A percentile compares a stretch with the other conserved stretches of the same genome.
These are phyloP conservation scores for Sporothrix schenckii DNA, from an alignment of 2,329 filamentous ascomycete species.

Conservation along the genomic window DNA sequence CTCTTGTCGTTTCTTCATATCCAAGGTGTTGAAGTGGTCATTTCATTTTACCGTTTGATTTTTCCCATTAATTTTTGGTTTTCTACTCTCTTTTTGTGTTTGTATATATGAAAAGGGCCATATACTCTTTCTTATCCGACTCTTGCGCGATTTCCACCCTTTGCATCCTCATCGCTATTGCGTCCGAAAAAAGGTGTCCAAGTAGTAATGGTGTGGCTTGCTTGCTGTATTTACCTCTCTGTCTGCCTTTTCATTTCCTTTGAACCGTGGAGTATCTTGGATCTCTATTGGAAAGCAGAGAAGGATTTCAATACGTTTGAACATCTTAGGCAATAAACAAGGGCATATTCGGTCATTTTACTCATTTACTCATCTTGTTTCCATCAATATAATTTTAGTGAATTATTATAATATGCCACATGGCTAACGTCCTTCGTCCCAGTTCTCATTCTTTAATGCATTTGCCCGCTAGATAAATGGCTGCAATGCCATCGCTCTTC, in stretches of 20 bases:
- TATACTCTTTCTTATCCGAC: slow-evolving; percentile 19
- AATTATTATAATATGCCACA: too few species aligned
- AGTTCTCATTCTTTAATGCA: too few species aligned
- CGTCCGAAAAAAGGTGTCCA: slow-evolving; percentile 2
- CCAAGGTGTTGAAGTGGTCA: slow-evolving; percentile 4
- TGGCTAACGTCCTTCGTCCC: too few species aligned
- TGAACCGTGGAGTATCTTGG: too few species aligned
- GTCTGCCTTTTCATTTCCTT: background rate
- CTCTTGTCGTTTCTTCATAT: background rate
- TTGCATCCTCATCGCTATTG: background rate
- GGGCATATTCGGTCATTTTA: too few species aligned
- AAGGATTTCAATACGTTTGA: too few species aligned
- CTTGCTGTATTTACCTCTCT: background rate
- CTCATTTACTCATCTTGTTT: too few species aligned
- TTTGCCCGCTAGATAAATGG: background rate
- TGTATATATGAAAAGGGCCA: slow-evolving; percentile 22
- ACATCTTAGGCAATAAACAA: too few species aligned
- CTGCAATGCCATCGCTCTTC: background rate
- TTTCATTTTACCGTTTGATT: background rate
- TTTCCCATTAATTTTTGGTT: background rate
- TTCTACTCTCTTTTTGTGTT: slow-evolving; percentile 1
- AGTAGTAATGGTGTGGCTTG: background rate
- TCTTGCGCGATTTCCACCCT: background rate
- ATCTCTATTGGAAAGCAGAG: too few species aligned
- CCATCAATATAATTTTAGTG: too few species aligned